Evolutionary conservation across 345 rosid species (phyloP).

Genomic region (Hibiscus tridactylites): DNA sequence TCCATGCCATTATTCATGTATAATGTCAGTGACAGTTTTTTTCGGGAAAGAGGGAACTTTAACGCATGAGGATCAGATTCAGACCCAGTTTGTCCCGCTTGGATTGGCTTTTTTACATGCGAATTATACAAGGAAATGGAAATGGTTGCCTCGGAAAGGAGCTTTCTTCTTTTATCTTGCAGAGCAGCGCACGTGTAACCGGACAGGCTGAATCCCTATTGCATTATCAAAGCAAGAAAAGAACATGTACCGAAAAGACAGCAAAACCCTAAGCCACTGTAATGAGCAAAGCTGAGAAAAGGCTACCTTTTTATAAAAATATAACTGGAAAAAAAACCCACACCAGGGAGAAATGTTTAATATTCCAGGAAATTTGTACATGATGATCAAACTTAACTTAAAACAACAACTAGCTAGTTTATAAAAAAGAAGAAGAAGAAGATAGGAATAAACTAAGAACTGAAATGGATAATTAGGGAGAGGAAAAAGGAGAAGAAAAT

Average conservation of each 20-base stretch:
- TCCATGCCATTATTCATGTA: not conserved
- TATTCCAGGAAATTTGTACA: slow-evolving; percentile 34
- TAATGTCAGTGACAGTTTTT: slow-evolving; percentile 15
- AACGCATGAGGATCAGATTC: slow-evolving; percentile 11
- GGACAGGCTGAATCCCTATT: slow-evolving; percentile 25
- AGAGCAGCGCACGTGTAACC: slow-evolving; percentile 52
- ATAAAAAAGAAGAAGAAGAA: slow-evolving; percentile 1
- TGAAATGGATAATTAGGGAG: not conserved
- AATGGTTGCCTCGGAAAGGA: slow-evolving; percentile 53
- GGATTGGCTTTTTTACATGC: slow-evolving; percentile 12
- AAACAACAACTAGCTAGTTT: slow-evolving; percentile 25
- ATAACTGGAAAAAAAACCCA: not conserved
- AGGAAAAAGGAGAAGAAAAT: slow-evolving; percentile 5
- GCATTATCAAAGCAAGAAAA: slow-evolving; percentile 13
- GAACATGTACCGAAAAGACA: slow-evolving; percentile 15
- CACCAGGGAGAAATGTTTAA: slow-evolving; percentile 14
- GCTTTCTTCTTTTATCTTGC: slow-evolving; percentile 12
- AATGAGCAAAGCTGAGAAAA: slow-evolving; percentile 1
- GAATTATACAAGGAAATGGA: slow-evolving; percentile 6
- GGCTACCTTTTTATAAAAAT: not conserved
- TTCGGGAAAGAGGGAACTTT: not conserved
- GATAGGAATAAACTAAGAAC: slow-evolving; percentile 12
- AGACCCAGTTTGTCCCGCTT: slow-evolving; percentile 13
- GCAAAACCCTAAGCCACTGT: slow-evolving; percentile 22
- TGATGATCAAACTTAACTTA: slow-evolving; percentile 11